phyloP scores from a whole-genome alignment of 1,139 yeast species.

The Wickerhamiella infanticola region DNA sequence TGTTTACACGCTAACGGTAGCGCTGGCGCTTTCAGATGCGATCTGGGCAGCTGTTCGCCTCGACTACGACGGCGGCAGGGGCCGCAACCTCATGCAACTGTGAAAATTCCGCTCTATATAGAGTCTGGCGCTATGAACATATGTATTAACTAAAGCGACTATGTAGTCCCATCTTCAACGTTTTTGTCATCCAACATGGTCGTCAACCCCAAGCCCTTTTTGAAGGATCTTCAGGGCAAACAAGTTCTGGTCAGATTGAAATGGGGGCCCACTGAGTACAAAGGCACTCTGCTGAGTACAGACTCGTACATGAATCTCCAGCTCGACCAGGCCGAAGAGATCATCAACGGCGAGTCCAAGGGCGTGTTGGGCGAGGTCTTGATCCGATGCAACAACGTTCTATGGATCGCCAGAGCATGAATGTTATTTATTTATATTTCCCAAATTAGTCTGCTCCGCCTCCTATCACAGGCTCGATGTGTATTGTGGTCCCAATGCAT shows the following conservation, averaged over 20 bases:
- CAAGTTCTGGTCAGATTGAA: slow-evolving; percentile 73
- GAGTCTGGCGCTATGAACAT: too few species aligned
- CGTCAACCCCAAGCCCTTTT: slow-evolving; percentile 77
- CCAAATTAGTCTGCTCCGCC: too few species aligned
- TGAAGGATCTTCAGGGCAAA: slow-evolving; percentile 56
- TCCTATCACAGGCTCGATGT: too few species aligned
- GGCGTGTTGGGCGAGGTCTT: slow-evolving; percentile 69
- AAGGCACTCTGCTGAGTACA: slow-evolving; percentile 62
- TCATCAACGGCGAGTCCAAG: slow-evolving; percentile 35
- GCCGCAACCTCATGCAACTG: slow-evolving; percentile 14
- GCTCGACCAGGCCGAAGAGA: slow-evolving; percentile 54
- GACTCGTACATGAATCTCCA: slow-evolving; percentile 91
- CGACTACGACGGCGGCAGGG: slow-evolving; percentile 46
- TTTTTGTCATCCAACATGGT: slow-evolving; percentile 34
- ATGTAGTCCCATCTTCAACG: too few species aligned
- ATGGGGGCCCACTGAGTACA: slow-evolving; percentile 87
- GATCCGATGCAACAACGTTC: slow-evolving; percentile 35
- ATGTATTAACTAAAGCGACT: too few species aligned
- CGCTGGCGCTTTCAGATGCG: slow-evolving; percentile 56
- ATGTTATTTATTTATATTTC: too few species aligned
- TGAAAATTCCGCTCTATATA: background rate
- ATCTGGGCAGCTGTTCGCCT: slow-evolving; percentile 64
- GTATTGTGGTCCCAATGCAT: too few species aligned
- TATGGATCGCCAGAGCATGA: slow-evolving; percentile 24
- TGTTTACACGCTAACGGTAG: slow-evolving; percentile 61